Evolutionary conservation across 306 rosid species (phyloP).

Genomic region (Ziziphus jujuba): DNA sequence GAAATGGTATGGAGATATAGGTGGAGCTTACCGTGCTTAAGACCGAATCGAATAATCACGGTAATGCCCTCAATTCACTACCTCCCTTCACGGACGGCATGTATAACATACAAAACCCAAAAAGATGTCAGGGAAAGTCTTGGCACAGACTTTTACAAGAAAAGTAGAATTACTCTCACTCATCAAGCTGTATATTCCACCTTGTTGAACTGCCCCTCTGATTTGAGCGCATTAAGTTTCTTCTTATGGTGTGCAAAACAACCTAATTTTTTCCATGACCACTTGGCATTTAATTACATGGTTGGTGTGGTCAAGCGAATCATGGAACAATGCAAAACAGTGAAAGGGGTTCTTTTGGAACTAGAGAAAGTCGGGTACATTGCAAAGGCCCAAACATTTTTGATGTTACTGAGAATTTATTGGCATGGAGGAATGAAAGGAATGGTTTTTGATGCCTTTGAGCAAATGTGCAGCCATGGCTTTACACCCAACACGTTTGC

Average conservation of each 20-base stretch:
- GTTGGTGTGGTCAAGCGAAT: constrained; percentile 38
- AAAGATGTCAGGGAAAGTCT: background rate
- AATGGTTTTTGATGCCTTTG: constrained; percentile 43
- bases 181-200: constrained; percentile 34
- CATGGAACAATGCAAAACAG: constrained; percentile 32
- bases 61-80: constrained; percentile 14
- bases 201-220: constrained; percentile 45
- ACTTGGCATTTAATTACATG: constrained; percentile 33
- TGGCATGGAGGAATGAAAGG: constrained; percentile 48
- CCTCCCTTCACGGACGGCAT: constrained; percentile 10
- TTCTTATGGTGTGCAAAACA: constrained; percentile 54
- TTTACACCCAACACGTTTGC: constrained; percentile 52
- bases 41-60: constrained; percentile 17
- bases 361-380: constrained; percentile 48
- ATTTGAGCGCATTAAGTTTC: constrained; percentile 51
- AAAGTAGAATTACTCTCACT: constrained; percentile 22
- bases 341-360: constrained; percentile 31
- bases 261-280: constrained; percentile 35
- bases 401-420: constrained; percentile 52
- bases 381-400: constrained; percentile 43
- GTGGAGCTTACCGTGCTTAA: constrained; percentile 15
- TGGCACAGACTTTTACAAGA: constrained; percentile 6
- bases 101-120: constrained; percentile 17
- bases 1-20: constrained; percentile 35
- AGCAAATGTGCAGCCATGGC: constrained; percentile 38